Conservation (phyloP, 2,329 filamentous ascomycete genomes). For the Huntiella moniliformis region DNA sequence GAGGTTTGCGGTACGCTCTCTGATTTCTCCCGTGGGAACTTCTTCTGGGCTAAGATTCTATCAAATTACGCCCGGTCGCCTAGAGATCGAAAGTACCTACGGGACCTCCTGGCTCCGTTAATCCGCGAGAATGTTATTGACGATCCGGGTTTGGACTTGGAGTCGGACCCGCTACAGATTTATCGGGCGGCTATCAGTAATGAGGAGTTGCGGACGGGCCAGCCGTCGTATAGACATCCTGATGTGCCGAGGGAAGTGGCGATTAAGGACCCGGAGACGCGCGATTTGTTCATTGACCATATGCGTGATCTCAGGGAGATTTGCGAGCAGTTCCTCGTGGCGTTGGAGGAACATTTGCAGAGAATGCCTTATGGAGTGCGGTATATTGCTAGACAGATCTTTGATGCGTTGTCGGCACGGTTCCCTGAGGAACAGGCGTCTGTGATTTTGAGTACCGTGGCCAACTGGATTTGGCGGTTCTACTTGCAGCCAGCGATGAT, state of each 20-base stretch:
- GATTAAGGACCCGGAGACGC: constrained; percentile 88
- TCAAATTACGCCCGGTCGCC: constrained; percentile 79
- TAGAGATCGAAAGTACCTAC: constrained; percentile 77
- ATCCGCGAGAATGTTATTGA: constrained; percentile 87
- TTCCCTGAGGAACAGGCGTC: constrained; percentile 67
- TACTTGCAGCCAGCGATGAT: constrained; percentile 80
- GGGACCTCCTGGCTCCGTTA: constrained; percentile 66
- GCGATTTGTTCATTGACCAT: constrained; percentile 83
- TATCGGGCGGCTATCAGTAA: constrained; percentile 93
- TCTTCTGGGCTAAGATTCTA: constrained; percentile 82
- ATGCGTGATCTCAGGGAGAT: constrained; percentile 87
- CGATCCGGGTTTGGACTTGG: constrained; percentile 73
- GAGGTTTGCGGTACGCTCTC: constrained; percentile 54
- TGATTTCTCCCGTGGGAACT: constrained; percentile 76
- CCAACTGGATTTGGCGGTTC: constrained; percentile 83
- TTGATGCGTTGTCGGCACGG: constrained; percentile 53
- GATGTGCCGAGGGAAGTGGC: constrained; percentile 82
- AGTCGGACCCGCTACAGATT: constrained; percentile 95
- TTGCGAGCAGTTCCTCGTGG: constrained; percentile 70
- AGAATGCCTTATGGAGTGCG: constrained; percentile 87
- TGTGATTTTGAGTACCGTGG: constrained; percentile 63
- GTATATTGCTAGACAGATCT: constrained; percentile 72
- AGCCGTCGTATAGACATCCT: constrained; percentile 58
- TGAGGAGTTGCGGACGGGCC: constrained; percentile 82
- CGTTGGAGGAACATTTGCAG: constrained; percentile 64